Percentiles rank a stretch among this genome's conserved stretches.
These are phyloP conservation scores for Nemophila menziesii DNA, from an alignment of 257 asterid species.

Conservation along the genomic window DNA sequence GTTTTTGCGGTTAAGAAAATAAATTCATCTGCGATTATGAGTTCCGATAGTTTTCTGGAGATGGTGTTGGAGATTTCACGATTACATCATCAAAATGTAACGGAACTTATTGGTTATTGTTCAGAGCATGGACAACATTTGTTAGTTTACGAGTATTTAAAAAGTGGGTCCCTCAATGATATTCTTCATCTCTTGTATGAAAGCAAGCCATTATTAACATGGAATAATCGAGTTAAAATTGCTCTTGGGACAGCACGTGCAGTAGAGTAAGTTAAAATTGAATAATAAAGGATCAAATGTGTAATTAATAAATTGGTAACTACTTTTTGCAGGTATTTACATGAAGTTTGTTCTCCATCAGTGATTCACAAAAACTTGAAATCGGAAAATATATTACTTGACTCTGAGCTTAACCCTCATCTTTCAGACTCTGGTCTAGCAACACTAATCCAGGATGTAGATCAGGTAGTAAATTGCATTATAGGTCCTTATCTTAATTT, in stretches of 20 bases:
- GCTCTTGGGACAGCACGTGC: conserved; percentile 96
- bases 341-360: conserved; percentile 91
- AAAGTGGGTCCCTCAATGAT: conserved; percentile 70
- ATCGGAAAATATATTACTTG: conserved; percentile 80
- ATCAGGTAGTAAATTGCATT: conserved; percentile 41
- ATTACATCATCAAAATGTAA: conserved; percentile 71
- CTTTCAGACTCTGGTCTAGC: conserved; percentile 87
- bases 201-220: conserved; percentile 59
- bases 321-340: conserved; percentile 61
- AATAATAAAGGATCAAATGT: too few relatives aligned
- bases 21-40: conserved; percentile 49
- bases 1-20: conserved; percentile 93
- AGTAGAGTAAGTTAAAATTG: conserved; percentile 65
- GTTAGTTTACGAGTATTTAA: conserved; percentile 68
- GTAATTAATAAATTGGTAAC: too few relatives aligned
- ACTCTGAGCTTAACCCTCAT: conserved; percentile 79
- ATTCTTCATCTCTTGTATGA: conserved; percentile 74
- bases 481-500: background rate
- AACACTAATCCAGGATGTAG: conserved; percentile 55
- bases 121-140: conserved; percentile 85
- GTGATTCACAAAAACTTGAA: conserved; percentile 75
- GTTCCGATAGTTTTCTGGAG: conserved; percentile 58
- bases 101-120: conserved; percentile 82
- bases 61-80: conserved; percentile 63
- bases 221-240: conserved; percentile 91